Evolutionary conservation across 163 green algal genomes (phyloP).

Genomic region (Chloromonas sp.): DNA sequence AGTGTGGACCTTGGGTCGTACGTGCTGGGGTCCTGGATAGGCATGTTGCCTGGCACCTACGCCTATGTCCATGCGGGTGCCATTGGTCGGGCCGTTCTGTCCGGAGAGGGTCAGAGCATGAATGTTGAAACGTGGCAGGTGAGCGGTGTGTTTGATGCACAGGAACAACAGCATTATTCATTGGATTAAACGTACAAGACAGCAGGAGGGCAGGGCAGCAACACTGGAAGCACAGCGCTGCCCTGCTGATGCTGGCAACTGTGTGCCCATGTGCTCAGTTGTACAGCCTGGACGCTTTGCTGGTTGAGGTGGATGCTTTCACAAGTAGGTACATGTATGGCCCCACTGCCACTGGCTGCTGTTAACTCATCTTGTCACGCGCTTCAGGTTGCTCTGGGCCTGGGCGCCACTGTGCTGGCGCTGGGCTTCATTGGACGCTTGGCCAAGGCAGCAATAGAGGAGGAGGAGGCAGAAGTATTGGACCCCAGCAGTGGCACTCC

Average conservation of each 20-base stretch:
- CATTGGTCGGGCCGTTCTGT: conserved; percentile 41
- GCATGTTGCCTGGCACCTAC: conserved; percentile 91
- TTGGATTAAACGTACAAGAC: no score
- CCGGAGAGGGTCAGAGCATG: conserved; percentile 24
- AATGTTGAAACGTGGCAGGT: conserved; percentile 40
- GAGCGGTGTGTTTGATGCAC: not conserved
- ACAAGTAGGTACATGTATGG: no score
- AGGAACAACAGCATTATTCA: no score
- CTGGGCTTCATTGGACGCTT: conserved; percentile 66
- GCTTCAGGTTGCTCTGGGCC: conserved; percentile 55
- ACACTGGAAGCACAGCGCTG: no score
- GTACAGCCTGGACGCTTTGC: no score
- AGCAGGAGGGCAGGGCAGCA: no score
- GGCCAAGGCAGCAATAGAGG: conserved; percentile 66
- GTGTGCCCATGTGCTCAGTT: no score
- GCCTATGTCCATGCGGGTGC: conserved; percentile 70
- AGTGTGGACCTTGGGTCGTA: conserved; percentile 76
- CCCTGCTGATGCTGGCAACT: no score
- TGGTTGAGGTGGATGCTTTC: no score
- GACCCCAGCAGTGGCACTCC: no score
- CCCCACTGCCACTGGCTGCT: no score
- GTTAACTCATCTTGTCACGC: no score
- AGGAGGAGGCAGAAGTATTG: conserved; percentile 29
- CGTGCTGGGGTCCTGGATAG: conserved; percentile 66
- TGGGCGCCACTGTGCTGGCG: conserved; percentile 50